phyloP scores from a whole-genome alignment of 306 rosid genomes.

The Calophaca sinica region DNA sequence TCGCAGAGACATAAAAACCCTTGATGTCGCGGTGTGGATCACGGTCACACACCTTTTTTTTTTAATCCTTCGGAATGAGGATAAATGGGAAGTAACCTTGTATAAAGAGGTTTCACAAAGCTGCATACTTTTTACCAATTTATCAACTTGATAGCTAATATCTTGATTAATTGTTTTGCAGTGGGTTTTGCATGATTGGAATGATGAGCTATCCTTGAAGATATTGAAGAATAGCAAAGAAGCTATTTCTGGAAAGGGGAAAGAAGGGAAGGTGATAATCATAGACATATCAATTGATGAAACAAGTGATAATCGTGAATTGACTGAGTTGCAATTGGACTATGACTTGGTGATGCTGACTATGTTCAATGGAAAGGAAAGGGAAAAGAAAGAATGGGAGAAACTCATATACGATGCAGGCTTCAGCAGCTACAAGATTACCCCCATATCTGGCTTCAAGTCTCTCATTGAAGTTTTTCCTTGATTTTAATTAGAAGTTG shows the following conservation, averaged over 20 bases:
- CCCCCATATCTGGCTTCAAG: constrained; percentile 50
- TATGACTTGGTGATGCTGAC: constrained; percentile 62
- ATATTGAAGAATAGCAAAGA: constrained; percentile 63
- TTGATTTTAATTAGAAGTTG: constrained; percentile 33
- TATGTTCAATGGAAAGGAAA: constrained; percentile 47
- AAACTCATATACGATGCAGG: constrained; percentile 62
- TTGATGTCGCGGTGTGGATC: too few species aligned
- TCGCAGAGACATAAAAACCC: too few species aligned
- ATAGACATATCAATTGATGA: constrained; percentile 61
- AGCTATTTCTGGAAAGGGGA: constrained; percentile 51
- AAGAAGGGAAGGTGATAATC: constrained; percentile 59
- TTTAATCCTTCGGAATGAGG: too few species aligned
- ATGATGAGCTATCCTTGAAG: constrained; percentile 55
- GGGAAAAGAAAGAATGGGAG: constrained; percentile 61
- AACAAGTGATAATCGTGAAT: constrained; percentile 36
- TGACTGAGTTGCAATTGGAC: constrained; percentile 49
- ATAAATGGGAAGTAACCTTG: too few species aligned
- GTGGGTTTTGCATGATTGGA: constrained; percentile 55
- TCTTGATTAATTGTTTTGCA: constrained; percentile 6
- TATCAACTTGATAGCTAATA: not conserved
- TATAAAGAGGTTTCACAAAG: too few species aligned
- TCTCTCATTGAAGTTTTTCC: constrained; percentile 70
- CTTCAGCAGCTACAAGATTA: constrained; percentile 53
- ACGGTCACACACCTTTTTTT: too few species aligned
- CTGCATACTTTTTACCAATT: too few species aligned